phyloP scores from a whole-genome alignment of 148 eudicot genomes.

The Chenopodium album region DNA sequence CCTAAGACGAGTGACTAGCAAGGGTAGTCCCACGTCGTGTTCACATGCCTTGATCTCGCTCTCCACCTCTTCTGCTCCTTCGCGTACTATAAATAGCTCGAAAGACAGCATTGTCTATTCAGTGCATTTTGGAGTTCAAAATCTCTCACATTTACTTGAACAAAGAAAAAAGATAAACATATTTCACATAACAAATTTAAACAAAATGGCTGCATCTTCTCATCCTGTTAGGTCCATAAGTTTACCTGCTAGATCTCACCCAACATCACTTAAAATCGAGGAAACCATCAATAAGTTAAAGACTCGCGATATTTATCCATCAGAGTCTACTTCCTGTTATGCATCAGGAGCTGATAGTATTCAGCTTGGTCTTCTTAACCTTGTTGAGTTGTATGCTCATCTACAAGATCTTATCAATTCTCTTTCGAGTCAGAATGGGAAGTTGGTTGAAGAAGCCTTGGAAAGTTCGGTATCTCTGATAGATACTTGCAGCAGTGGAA shows the following conservation, averaged over 20 bases:
- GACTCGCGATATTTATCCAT: constrained; percentile 22
- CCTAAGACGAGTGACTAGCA: not conserved
- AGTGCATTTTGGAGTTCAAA: not conserved
- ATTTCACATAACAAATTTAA: too few species aligned
- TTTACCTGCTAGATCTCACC: constrained; percentile 42
- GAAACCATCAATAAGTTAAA: constrained; percentile 46
- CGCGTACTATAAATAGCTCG: constrained; percentile 2
- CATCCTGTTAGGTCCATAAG: constrained; percentile 47
- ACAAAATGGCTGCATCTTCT: constrained; percentile 26
- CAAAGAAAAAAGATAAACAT: not conserved
- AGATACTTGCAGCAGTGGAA: constrained; percentile 38
- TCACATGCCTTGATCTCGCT: constrained; percentile 12
- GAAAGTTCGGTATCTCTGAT: constrained; percentile 46
- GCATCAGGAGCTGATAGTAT: constrained; percentile 29
- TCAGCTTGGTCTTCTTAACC: constrained; percentile 38
- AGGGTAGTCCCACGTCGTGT: constrained; percentile 19
- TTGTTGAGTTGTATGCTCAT: constrained; percentile 48
- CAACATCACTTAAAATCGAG: constrained; percentile 36
- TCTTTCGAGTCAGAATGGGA: constrained; percentile 35
- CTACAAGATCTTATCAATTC: constrained; percentile 43
- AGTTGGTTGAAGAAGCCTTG: constrained; percentile 46
- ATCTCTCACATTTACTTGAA: not conserved
- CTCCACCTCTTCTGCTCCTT: not conserved
- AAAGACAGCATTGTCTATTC: not conserved
- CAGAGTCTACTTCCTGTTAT: constrained; percentile 4